phyloP scores from a whole-genome alignment of 805 yeast genomes.

The Teunomyces tritomae region DNA sequence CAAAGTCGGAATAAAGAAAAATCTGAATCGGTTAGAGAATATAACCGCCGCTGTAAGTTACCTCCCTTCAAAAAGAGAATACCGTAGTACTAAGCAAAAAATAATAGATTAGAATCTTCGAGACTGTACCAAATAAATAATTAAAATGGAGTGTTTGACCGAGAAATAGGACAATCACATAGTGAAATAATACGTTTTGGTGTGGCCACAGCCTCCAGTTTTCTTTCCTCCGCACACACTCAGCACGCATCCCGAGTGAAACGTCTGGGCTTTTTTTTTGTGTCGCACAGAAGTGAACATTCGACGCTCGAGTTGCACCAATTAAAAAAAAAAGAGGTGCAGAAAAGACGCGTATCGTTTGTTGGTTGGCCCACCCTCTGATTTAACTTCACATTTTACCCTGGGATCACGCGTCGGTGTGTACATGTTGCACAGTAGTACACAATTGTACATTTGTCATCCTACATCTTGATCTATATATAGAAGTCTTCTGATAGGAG shows the following conservation, averaged over 20 bases:
- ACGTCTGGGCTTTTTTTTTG: neutral
- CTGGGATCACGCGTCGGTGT: neutral
- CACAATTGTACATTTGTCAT: neutral
- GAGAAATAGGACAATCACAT: neutral
- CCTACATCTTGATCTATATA: neutral
- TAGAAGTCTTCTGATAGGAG: neutral
- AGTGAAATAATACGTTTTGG: neutral
- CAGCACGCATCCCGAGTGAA: neutral
- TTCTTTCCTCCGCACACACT: neutral
- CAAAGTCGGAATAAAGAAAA: conserved; percentile 1
- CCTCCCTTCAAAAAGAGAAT: neutral
- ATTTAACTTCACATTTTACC: neutral
- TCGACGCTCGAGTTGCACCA: neutral
- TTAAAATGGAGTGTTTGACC: neutral
- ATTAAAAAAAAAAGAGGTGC: neutral
- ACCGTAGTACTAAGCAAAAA: neutral
- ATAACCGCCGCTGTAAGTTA: neutral
- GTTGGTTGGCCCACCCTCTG: conserved; percentile 2
- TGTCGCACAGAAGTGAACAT: neutral
- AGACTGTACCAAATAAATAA: neutral
- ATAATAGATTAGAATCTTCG: neutral
- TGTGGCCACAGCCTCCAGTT: neutral
- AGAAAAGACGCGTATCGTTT: neutral
- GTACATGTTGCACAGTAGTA: neutral
- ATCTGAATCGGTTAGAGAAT: neutral